Evolutionary conservation across 169 alveolate species (phyloP), one percentile per base, ranked within the genome.

Genomic region (Cardiosporidium cionae): DNA sequence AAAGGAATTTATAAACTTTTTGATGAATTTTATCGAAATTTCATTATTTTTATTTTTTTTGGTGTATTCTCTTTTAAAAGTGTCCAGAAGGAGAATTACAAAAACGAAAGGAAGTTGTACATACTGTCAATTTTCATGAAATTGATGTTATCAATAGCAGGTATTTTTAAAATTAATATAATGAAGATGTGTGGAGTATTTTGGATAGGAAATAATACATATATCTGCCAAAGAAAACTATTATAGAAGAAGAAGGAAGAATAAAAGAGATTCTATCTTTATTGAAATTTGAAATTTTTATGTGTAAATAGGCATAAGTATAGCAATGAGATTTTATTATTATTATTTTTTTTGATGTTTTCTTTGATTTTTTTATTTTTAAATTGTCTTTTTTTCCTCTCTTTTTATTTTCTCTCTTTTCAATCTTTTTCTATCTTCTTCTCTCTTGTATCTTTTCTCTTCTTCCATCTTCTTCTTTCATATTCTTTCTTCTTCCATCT

Each of bases 41-140:
- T 6, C 22, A 27, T 64, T 23, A 37, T 4, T 66, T 3, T 66
- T 2, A 58, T 23, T 6, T 4, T 4, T 31, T 32, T 3, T 32
- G 3, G 23, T 16, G 4, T 9, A 4, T 4, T 58, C 68, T 9
- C 28, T 9, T 16, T 9, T 4, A 4, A 4, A 94, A 93, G 87
- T 96, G 99, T 83, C 99, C 99, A 2, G 98, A 97, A 67, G 99
- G 99, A 29, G 99, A 98, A 80, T 92, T 96, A 54, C 98, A 96
- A 85, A 98, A 96, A 89, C 91, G 98, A 76, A 95, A 95, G 86
- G 99, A 95, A 85, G 98, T 96, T 25, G 98, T 95, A 16, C 99
- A 98, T 84, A 95, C 98, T 1, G 99, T 98, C 31, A 95, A 98
- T 6, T 84, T 98, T 72, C 99, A 98, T 76, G 99, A 98, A 78